Conservation (phyloP, 1,284 basidiomycete genomes). For the Ganoderma meredithae region DNA sequence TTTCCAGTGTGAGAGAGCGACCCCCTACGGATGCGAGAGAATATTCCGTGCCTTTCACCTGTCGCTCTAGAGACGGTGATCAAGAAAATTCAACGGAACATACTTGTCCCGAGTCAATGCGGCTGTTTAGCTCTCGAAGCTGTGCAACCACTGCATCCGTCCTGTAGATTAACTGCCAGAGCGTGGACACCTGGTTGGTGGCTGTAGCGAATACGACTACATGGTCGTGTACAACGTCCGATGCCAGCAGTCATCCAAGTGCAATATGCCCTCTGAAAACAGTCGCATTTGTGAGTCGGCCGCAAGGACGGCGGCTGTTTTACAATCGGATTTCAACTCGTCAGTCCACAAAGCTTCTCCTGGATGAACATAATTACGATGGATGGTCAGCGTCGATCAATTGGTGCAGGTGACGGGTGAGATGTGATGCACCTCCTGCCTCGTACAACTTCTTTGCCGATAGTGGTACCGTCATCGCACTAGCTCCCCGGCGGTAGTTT, state of each 20-base stretch:
- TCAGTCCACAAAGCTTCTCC: neutral
- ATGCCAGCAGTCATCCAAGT: neutral
- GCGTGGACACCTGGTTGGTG: neutral
- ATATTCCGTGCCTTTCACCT: neutral
- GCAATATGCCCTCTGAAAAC: neutral
- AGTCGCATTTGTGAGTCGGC: neutral
- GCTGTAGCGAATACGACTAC: neutral
- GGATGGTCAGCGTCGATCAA: neutral
- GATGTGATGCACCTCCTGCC: neutral
- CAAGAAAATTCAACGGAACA: neutral
- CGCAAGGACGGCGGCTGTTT: neutral
- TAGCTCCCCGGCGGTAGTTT: neutral
- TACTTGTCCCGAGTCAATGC: neutral
- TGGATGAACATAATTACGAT: neutral
- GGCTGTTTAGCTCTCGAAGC: neutral
- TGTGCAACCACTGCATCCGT: neutral
- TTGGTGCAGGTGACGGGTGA: neutral
- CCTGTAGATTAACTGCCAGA: neutral
- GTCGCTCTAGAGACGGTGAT: neutral
- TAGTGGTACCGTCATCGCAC: neutral
- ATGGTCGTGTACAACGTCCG: neutral
- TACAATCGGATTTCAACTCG: neutral
- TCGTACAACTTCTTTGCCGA: neutral
- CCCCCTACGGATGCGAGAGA: neutral
- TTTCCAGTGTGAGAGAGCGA: neutral